Conservation (phyloP, 352 stramenopile genomes). For the Phytopythium boreale region DNA sequence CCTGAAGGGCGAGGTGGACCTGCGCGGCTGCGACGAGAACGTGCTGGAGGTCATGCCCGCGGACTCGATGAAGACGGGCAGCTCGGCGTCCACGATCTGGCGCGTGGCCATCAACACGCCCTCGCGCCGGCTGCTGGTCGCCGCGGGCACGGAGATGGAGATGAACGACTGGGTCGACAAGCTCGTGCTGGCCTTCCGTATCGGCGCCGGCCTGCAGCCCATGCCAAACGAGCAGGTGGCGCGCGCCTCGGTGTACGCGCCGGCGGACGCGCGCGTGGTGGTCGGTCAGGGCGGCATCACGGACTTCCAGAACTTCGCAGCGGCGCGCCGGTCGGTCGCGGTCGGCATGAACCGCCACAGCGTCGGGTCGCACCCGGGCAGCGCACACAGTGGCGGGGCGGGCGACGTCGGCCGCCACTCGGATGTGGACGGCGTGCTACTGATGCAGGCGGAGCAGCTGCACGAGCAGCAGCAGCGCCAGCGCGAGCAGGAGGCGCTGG, state of each 20-base stretch:
- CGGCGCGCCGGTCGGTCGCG: slow-evolving; percentile 30
- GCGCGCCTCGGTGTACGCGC: slow-evolving; percentile 24
- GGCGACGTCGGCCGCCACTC: slow-evolving; percentile 29
- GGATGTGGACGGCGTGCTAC: slow-evolving; percentile 27
- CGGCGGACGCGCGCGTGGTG: slow-evolving; percentile 10
- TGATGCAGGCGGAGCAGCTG: slow-evolving; percentile 20
- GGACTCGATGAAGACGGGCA: slow-evolving; percentile 72
- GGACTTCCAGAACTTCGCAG: slow-evolving; percentile 83
- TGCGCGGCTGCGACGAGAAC: slow-evolving; percentile 53
- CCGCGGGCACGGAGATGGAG: slow-evolving; percentile 71
- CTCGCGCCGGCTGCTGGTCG: slow-evolving; percentile 56
- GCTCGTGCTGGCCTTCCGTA: slow-evolving; percentile 59
- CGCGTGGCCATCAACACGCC: slow-evolving; percentile 68
- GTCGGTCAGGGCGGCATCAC: slow-evolving; percentile 31
- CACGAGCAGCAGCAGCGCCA: slow-evolving; percentile 24
- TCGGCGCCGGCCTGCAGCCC: slow-evolving; percentile 40
- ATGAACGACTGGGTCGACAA: slow-evolving; percentile 87
- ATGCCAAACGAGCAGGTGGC: slow-evolving; percentile 6
- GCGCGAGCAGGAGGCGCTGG: slow-evolving; percentile 10
- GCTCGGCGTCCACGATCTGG: slow-evolving; percentile 73
- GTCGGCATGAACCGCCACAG: slow-evolving; percentile 40
- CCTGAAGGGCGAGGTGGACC: slow-evolving; percentile 66
- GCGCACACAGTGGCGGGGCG: slow-evolving; percentile 2
- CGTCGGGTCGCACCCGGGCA: slow-evolving; percentile 15
- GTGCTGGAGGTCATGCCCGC: slow-evolving; percentile 79